A percentile compares a stretch with the other conserved stretches of the same genome.
Conservation (phyloP, 2,329 filamentous ascomycete genomes). For the Fusarium sp. region DNA sequence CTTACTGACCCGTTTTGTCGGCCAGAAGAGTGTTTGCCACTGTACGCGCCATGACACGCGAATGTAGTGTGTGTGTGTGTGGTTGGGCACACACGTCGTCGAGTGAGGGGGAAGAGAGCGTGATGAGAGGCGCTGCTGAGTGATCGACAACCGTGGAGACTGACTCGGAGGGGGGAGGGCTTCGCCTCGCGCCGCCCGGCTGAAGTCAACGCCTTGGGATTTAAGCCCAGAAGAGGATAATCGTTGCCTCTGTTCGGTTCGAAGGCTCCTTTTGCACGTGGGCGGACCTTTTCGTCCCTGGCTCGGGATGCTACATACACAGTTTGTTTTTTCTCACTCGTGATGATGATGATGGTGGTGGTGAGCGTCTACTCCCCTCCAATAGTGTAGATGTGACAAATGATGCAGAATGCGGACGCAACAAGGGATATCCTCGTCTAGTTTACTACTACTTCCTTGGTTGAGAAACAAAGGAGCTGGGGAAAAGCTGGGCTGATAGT, state of each 20-base stretch:
- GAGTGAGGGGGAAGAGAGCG: constrained; percentile 1
- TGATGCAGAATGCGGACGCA: constrained; percentile 13
- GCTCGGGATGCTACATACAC: constrained; percentile 19
- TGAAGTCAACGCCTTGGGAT: constrained; percentile 11
- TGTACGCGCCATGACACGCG: not conserved
- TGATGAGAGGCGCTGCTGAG: constrained; percentile 21
- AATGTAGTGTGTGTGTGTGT: not conserved
- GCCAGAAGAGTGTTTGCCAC: not conserved
- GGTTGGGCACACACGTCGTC: constrained; percentile 10
- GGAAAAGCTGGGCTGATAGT: not conserved
- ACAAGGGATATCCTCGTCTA: constrained; percentile 12
- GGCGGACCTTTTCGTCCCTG: constrained; percentile 22
- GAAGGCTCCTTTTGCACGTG: constrained; percentile 21
- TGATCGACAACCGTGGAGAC: constrained; percentile 26
- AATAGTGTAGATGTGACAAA: constrained; percentile 15
- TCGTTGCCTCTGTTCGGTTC: not conserved
- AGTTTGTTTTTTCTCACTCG: not conserved
- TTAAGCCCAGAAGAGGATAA: not conserved
- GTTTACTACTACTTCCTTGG: not conserved
- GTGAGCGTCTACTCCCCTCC: not conserved
- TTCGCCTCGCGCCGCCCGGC: constrained; percentile 21
- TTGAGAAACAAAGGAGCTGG: not conserved
- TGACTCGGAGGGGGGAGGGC: constrained; percentile 19
- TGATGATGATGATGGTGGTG: not conserved
- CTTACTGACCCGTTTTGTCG: constrained; percentile 23